Evolutionary conservation across 768 basidiomycete species (phyloP), one percentile per base, ranked within the genome.

Genomic region (Amylocystis lapponica): DNA sequence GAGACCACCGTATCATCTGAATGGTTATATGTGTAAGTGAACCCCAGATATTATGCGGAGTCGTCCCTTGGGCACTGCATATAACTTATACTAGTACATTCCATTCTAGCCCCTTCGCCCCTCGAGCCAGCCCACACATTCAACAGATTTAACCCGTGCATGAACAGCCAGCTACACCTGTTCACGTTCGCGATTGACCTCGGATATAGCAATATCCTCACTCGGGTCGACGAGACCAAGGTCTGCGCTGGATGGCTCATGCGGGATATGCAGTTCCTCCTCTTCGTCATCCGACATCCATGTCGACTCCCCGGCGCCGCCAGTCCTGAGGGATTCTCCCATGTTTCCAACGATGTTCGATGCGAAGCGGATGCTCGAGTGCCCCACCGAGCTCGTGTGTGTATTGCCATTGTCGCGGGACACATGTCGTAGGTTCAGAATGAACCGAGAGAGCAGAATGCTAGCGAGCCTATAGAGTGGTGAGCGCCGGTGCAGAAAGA

Each of bases 391-490:
- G 5, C n/a, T 33, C 32, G 19, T 7, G 19, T 37, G 36, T 7
- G 38, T 25, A 10, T 26, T 26, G 4, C 16, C 21, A 17, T 36
- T 10, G 34, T 20, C 10, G 12, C 10, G 10, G 21, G 25, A 26
- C 4, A 27, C 25, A 25, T 43, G 32, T n/a, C 47, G 48, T 10
- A 49, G 39, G 27, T 45, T 45, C 27, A 49, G 21, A 17, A 49
- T 44, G 39, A 44, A 49, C 8, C 48, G 42, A 2, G 48, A 44
- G 42, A 45, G 16, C 2, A 49, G 39, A 22, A 49, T 26, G 5
- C 43, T 32, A 10, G 48, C 27, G 43, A 49, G 32, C 16, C 48
- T 49, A 23, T 32, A 2, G 4, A 29, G 13, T 17, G 7, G 40
- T 14, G 10, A 32, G 13, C 16, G 5, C 10, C 17, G 20, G 16